phyloP scores from a whole-genome alignment of 495 filamentous ascomycete species.

The Xylaria acuta region DNA sequence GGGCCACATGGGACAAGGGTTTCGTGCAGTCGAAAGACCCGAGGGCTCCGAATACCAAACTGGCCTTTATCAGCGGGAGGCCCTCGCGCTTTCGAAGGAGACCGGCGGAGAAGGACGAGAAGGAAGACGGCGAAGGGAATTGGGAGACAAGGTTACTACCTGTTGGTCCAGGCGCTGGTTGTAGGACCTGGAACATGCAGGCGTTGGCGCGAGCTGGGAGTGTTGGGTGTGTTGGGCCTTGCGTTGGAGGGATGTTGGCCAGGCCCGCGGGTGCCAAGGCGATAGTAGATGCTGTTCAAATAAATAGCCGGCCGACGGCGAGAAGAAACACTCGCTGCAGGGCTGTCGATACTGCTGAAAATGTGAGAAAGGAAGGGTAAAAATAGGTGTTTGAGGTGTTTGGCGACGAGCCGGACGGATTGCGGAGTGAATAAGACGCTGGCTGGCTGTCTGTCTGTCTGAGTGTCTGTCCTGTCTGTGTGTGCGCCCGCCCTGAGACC shows the following conservation, averaged over 20 bases:
- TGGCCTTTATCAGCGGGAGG: background rate
- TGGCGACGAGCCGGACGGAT: constrained; percentile 3
- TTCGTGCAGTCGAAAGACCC: constrained; percentile 2
- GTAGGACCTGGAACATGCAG: constrained; percentile 16
- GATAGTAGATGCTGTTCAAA: background rate
- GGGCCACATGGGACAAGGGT: constrained; percentile 12
- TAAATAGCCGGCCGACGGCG: background rate
- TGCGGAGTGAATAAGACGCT: constrained; percentile 5
- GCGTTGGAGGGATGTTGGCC: constrained; percentile 16
- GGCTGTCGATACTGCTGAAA: background rate
- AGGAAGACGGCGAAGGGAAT: background rate
- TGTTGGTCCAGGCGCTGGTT: background rate
- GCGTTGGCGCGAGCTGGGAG: constrained; percentile 11
- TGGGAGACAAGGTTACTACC: constrained; percentile 16
- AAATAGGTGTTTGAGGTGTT: constrained; percentile 10
- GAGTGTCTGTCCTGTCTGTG: background rate
- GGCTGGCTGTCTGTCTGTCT: too few relatives aligned
- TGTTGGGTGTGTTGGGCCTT: background rate
- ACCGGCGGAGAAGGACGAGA: background rate
- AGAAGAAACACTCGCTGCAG: background rate
- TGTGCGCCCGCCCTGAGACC: constrained; percentile 9
- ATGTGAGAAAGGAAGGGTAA: background rate
- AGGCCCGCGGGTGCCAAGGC: constrained; percentile 6
- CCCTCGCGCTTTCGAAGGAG: background rate
- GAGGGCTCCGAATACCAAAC: background rate